These are phyloP conservation scores for Stagonosporopsis chrysanthemi DNA, from an alignment of 2,329 filamentous ascomycete species.

Conservation along the genomic window DNA sequence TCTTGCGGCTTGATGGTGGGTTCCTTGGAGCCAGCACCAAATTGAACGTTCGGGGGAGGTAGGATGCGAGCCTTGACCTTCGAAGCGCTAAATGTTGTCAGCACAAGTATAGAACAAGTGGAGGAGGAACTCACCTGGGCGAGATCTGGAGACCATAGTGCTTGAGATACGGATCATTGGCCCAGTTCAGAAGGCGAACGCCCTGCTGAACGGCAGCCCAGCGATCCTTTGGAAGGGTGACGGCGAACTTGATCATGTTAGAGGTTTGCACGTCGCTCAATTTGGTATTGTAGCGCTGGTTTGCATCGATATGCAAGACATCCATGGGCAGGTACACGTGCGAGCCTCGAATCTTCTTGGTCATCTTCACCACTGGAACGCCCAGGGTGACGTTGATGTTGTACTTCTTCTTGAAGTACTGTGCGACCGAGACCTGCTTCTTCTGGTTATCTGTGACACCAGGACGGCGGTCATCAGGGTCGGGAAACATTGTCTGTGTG, in stretches of 20 bases:
- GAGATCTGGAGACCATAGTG: conserved; percentile 79
- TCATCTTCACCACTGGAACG: conserved; percentile 67
- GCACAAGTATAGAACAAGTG: background rate
- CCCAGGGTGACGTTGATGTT: conserved; percentile 56
- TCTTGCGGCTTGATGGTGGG: conserved; percentile 36
- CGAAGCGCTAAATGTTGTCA: conserved; percentile 58
- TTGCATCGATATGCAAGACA: conserved; percentile 58
- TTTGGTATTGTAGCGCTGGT: conserved; percentile 67
- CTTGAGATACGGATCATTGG: conserved; percentile 71
- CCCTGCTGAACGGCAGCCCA: conserved; percentile 71
- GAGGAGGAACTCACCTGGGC: conserved; percentile 33
- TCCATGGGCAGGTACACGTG: conserved; percentile 65
- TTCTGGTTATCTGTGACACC: conserved; percentile 66
- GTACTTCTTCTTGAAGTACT: conserved; percentile 64
- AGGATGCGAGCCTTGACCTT: conserved; percentile 73
- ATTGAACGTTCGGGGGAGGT: conserved; percentile 73
- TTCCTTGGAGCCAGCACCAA: conserved; percentile 52
- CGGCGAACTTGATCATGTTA: conserved; percentile 92
- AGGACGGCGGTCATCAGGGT: conserved; percentile 69
- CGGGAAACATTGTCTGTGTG: conserved; percentile 55
- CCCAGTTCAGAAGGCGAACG: conserved; percentile 72
- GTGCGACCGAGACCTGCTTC: conserved; percentile 59
- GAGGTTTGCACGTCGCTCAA: conserved; percentile 71
- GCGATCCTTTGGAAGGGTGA: conserved; percentile 76
- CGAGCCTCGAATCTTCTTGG: conserved; percentile 55